Percentiles rank a stretch among this genome's conserved stretches.
Evolutionary conservation across 306 rosid genomes (phyloP).

Genomic region (Casuarina equisetifolia): DNA sequence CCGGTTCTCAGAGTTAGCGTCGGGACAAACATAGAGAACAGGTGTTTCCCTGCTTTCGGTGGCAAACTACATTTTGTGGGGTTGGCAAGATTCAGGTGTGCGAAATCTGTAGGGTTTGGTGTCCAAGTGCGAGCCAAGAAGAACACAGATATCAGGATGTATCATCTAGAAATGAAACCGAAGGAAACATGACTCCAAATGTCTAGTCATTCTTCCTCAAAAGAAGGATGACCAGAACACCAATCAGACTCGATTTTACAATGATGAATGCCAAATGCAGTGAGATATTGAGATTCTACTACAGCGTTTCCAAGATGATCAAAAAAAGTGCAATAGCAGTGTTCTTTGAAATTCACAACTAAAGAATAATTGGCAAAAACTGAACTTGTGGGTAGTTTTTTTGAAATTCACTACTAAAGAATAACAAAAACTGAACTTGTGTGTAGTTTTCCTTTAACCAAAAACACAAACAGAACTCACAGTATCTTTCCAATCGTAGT

Average conservation of each 20-base stretch:
- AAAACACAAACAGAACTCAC: not conserved
- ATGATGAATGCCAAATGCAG: not conserved
- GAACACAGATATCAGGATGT: not conserved
- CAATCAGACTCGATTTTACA: not conserved
- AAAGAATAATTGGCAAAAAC: slow-evolving; percentile 1
- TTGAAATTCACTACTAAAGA: not conserved
- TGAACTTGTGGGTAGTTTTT: not conserved
- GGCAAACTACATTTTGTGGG: not conserved
- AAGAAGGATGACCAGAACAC: not conserved
- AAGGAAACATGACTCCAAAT: not conserved
- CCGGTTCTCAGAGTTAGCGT: not conserved
- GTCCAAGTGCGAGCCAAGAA: not conserved
- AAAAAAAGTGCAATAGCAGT: not conserved
- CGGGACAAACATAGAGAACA: not conserved
- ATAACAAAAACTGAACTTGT: slow-evolving; percentile 4
- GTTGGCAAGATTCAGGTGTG: not conserved
- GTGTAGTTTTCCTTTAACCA: not conserved
- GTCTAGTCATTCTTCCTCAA: not conserved
- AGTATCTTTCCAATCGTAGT: not conserved
- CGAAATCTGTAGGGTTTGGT: not conserved
- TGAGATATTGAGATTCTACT: not conserved
- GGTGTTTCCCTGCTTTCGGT: not conserved
- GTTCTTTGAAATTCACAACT: not conserved
- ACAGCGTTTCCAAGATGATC: not conserved
- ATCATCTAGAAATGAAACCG: not conserved